Percentiles rank a stretch among this genome's conserved stretches.
These are phyloP conservation scores for Penicillium waksmanii DNA, from an alignment of 495 filamentous ascomycete genomes.

Conservation along the genomic window DNA sequence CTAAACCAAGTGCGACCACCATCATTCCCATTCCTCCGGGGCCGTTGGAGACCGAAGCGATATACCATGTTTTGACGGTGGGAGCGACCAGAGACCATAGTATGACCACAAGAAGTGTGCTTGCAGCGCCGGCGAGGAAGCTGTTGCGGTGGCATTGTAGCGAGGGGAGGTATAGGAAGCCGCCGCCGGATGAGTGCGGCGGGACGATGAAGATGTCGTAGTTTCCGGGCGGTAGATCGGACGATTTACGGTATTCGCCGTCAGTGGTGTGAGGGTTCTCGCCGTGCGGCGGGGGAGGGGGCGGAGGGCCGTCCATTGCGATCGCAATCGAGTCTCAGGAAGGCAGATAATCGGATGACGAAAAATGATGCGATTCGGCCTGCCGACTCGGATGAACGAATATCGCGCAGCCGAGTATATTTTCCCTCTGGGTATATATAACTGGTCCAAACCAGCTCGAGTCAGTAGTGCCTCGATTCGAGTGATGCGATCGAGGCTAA, in stretches of 20 bases:
- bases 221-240: conserved; percentile 75
- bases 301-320: conserved; percentile 57
- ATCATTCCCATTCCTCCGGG: conserved; percentile 61
- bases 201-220: conserved; percentile 99
- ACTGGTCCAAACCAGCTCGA: background rate
- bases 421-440: background rate
- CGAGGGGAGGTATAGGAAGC: conserved; percentile 93
- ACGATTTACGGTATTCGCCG: conserved; percentile 52
- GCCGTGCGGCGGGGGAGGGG: conserved; percentile 70
- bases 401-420: background rate
- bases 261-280: conserved; percentile 60
- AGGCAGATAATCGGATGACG: conserved; percentile 1
- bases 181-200: conserved; percentile 85
- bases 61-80: conserved; percentile 68
- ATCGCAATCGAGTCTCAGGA: conserved; percentile 6
- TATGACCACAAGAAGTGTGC: conserved; percentile 68
- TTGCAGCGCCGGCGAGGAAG: conserved; percentile 82
- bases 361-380: background rate
- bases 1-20: conserved; percentile 67
- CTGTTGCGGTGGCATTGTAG: conserved; percentile 84
- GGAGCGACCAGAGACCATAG: conserved; percentile 72
- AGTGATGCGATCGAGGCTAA: conserved; percentile 18
- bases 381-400: background rate
- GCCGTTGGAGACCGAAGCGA: conserved; percentile 61
- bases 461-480: conserved; percentile 1